Evolutionary conservation across 2,329 filamentous ascomycete genomes (phyloP).

Genomic region (Paecilomyces sp.): DNA sequence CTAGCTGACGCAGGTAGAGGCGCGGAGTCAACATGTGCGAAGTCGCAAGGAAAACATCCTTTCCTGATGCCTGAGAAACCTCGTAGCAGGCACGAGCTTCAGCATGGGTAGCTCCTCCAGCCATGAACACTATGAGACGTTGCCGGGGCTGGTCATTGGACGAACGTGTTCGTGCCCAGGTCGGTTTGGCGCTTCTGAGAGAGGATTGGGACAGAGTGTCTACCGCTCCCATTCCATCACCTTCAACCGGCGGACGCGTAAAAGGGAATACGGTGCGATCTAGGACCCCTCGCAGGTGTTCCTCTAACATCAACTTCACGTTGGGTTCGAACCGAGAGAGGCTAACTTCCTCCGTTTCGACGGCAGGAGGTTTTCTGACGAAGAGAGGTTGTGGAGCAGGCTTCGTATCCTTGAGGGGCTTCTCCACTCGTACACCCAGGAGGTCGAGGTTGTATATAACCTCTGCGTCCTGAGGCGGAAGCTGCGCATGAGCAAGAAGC

Average conservation of each 20-base stretch:
- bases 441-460: conserved; percentile 69
- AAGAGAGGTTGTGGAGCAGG: conserved; percentile 63
- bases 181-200: conserved; percentile 83
- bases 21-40: conserved; percentile 88
- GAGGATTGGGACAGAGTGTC: conserved; percentile 61
- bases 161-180: conserved; percentile 81
- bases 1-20: conserved; percentile 74
- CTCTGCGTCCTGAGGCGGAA: conserved; percentile 67
- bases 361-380: conserved; percentile 52
- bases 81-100: conserved; percentile 89
- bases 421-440: conserved; percentile 67
- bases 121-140: conserved; percentile 87
- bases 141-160: conserved; percentile 75
- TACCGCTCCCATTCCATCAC: conserved; percentile 30
- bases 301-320: conserved; percentile 76
- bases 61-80: conserved; percentile 60
- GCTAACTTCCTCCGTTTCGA: conserved; percentile 66
- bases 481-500: conserved; percentile 71
- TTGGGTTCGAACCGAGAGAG: conserved; percentile 82
- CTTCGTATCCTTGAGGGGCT: conserved; percentile 70
- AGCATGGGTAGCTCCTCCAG: conserved; percentile 88
- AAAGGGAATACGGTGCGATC: conserved; percentile 65
- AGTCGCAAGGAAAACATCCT: conserved; percentile 81
- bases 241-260: conserved; percentile 58
- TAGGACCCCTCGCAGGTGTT: conserved; percentile 59